Base-by-base conservation (phyloP, 2,329 filamentous ascomycete species). In the Aspergillus versicolor region DNA sequence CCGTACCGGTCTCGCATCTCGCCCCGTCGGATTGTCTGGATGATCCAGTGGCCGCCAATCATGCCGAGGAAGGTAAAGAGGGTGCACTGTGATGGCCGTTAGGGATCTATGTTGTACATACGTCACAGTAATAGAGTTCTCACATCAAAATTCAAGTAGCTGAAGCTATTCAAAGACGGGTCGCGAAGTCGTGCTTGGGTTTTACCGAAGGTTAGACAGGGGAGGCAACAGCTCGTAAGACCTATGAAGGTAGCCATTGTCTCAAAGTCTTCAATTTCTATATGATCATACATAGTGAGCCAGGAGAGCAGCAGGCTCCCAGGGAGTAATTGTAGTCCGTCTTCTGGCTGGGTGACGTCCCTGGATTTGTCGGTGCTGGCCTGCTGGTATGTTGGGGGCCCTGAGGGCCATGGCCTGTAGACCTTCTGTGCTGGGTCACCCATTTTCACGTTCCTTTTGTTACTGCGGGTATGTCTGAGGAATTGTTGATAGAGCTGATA, bases 161-260 rank as follows among this genome's bases (percentile, higher is more conserved):
- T 57, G 22, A 55, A 60, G 34, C 21, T 48, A 11, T 45, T 27
- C 2, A 65, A n/a, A 0, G 11, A 56, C 1, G 60, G 54, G 24
- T 65, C 54, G 1, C 55, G 49, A 6, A 43, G 4, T 41, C 63
- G 43, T 1, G 56, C 51, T 56, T 62, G 59, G 0, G 61, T 65
- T 43, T 62, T 63, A 5, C 63, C 61, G 32, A 62, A 65, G 4
- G 61, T 60, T 2, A 63, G 41, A 19, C 63, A 63, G 42, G 61
- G 63, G 3, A 65, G 58, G 42, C 58, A 63, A 22, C 56, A 63
- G 22, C 52, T 61, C 17, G 45, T 51, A 3, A 64, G 17, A n/a
- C 60, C 62, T 64, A 21, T 8, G 4, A 32, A 30, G 27, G 11
- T 9, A 30, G 27, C 9, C 4, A 27, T 30, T 3, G 27, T 30